phyloP scores from a whole-genome alignment of 2,329 filamentous ascomycete genomes.

The Aspergillus texensis region DNA sequence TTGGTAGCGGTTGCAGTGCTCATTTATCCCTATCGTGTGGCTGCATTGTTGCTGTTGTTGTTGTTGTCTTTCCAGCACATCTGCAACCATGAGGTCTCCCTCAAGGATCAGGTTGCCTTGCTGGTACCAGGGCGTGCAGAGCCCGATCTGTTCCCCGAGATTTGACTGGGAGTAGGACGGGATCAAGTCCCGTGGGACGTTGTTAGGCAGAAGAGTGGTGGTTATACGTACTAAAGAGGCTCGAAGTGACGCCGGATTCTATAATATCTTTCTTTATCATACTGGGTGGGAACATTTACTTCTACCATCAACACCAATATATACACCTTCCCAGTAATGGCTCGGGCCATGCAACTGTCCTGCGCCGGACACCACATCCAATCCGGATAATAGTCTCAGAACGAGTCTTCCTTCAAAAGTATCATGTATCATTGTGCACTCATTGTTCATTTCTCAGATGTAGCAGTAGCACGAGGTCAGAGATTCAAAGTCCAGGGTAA shows the following conservation, averaged over 20 bases:
- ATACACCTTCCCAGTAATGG: neutral
- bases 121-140: neutral
- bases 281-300: neutral
- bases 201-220: neutral
- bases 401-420: neutral
- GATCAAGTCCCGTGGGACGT: neutral
- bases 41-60: neutral
- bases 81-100: neutral
- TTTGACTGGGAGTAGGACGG: neutral
- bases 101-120: neutral
- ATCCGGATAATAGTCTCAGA: neutral
- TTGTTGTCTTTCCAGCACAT: neutral
- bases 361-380: neutral
- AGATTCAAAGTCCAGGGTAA: conserved; percentile 5
- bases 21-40: neutral
- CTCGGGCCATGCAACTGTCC: neutral
- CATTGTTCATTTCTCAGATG: neutral
- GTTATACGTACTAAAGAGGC: neutral
- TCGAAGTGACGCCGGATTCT: neutral
- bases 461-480: conserved; percentile 12
- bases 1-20: neutral
- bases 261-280: neutral
- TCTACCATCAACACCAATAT: neutral
- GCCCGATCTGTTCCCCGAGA: neutral
- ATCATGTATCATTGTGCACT: neutral